Conservation (phyloP, 2,329 filamentous ascomycete species). For the Exophiala phaeomuriformis region DNA sequence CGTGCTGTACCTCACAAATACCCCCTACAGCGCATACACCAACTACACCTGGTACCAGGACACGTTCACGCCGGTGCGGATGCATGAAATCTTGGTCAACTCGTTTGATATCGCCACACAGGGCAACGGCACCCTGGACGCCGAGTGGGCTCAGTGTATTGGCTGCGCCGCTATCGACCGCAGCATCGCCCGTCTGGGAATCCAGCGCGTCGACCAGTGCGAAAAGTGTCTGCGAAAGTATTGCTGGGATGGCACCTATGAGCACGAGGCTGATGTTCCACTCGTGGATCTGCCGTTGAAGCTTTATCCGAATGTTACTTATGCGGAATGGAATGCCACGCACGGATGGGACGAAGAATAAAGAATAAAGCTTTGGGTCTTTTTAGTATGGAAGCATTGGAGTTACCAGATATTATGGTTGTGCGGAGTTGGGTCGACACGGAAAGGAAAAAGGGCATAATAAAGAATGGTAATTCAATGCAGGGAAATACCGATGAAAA, state of each 20-base stretch:
- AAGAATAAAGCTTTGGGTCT: too few species aligned
- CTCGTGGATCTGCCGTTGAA: conserved; percentile 3
- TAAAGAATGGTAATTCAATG: too few species aligned
- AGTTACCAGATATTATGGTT: too few species aligned
- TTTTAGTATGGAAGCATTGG: too few species aligned
- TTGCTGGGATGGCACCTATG: conserved; percentile 26
- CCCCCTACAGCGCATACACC: conserved; percentile 26
- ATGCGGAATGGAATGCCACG: conserved; percentile 9
- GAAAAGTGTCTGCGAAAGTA: conserved; percentile 22
- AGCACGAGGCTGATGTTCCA: conserved; percentile 1
- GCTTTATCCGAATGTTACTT: conserved; percentile 4
- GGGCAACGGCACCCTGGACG: conserved; percentile 25
- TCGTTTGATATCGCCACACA: conserved; percentile 24
- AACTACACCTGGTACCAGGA: conserved; percentile 10
- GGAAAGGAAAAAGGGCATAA: too few species aligned
- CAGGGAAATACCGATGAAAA: too few species aligned
- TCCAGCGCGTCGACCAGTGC: conserved; percentile 21
- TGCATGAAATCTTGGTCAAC: conserved; percentile 14
- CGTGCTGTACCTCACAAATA: conserved; percentile 26
- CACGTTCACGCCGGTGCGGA: conserved; percentile 2
- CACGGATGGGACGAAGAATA: background rate
- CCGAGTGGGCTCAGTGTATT: conserved; percentile 21
- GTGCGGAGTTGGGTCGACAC: too few species aligned
- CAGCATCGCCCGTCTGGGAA: conserved; percentile 21
- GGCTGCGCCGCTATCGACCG: conserved; percentile 27